Evolutionary conservation across 2,329 filamentous ascomycete genomes (phyloP).

Genomic region (Sodiomyces alkalinus): DNA sequence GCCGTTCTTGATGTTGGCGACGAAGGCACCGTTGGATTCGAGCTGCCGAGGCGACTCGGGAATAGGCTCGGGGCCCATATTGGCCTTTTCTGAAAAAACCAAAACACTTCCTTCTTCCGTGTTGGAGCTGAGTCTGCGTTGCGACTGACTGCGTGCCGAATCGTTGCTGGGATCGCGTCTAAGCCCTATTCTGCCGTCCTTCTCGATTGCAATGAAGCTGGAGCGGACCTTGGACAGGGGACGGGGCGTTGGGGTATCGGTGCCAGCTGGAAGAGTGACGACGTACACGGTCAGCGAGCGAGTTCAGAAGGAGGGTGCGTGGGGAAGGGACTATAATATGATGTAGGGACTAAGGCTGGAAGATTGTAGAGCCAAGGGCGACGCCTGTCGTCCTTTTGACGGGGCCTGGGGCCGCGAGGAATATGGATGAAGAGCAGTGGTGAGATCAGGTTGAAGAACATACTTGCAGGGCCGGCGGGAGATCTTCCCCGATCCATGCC

Average conservation of each 20-base stretch:
- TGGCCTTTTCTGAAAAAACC: constrained; percentile 8
- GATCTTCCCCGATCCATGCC: constrained; percentile 48
- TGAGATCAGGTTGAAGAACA: neutral
- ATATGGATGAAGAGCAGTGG: too few relatives aligned
- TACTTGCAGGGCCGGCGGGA: constrained; percentile 36
- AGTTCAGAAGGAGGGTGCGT: neutral
- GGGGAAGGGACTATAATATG: neutral
- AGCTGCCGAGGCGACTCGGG: constrained; percentile 24
- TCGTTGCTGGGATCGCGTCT: constrained; percentile 28
- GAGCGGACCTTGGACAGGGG: constrained; percentile 63
- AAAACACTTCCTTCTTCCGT: constrained; percentile 17
- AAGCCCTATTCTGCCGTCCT: constrained; percentile 41
- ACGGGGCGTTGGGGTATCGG: constrained; percentile 21
- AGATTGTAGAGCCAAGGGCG: too few relatives aligned
- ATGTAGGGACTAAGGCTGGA: too few relatives aligned
- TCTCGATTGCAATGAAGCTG: constrained; percentile 60
- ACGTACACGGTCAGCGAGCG: neutral
- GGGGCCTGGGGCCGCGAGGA: neutral
- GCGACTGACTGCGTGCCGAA: constrained; percentile 19
- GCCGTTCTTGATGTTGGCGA: too few relatives aligned
- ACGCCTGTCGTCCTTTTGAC: too few relatives aligned
- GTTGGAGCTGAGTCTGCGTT: constrained; percentile 19
- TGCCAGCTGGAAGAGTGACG: constrained; percentile 6
- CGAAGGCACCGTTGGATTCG: constrained; percentile 3
- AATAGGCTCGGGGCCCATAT: constrained; percentile 19